Evolutionary conservation across 2,329 filamentous ascomycete genomes (phyloP), one percentile per base, ranked within the genome.

Genomic region (Davidsoniella neocaledoniae): DNA sequence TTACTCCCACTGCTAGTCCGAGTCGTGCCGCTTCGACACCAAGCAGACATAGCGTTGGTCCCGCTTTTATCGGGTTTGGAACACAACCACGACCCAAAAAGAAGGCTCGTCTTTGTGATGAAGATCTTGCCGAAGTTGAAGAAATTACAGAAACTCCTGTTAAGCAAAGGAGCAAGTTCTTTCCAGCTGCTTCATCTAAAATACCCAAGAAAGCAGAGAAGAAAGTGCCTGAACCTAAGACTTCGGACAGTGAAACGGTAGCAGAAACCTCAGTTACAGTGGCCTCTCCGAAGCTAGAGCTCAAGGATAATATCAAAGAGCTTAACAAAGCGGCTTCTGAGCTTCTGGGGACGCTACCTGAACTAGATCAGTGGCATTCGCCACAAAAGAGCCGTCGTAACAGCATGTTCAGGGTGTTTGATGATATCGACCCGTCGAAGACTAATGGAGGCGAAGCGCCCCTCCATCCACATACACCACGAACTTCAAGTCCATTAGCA

Each of bases 61-160:
- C 36, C 56, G 25, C 38, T 26, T 46, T 50, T 16, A 19, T 41
- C 17, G 40, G 47, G 6, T 50, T 44, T 12, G 48, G 44, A 12
- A 46, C 48, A 36, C 51, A 50, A 26, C 40, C 43, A 16, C 47
- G 73, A 46, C 74, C 75, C 19, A 66, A 66, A 48, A 79, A 79
- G 64, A 78, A 78, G 60, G 69, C 69, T 39, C 70, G 74, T 37
- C 60, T 78, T 5, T 76, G 72, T 51, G 69, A 75, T 40, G 58
- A 58, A 8, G 56, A 57, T 17, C 42, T 56, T 2, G 55, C 56
- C 5, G 62, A 58, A 9, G 52, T 57, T 2, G 57, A 57, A n/a
- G 60, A 61, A 19, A 60, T 59, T n/a, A 17, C 42, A 8, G 49
- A 40, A 21, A 41, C 41, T 3, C 45, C 45, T 17, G 63, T 61